These are phyloP conservation scores for Nothophytophthora sp. DNA, from an alignment of 352 stramenopile species.

Conservation along the genomic window DNA sequence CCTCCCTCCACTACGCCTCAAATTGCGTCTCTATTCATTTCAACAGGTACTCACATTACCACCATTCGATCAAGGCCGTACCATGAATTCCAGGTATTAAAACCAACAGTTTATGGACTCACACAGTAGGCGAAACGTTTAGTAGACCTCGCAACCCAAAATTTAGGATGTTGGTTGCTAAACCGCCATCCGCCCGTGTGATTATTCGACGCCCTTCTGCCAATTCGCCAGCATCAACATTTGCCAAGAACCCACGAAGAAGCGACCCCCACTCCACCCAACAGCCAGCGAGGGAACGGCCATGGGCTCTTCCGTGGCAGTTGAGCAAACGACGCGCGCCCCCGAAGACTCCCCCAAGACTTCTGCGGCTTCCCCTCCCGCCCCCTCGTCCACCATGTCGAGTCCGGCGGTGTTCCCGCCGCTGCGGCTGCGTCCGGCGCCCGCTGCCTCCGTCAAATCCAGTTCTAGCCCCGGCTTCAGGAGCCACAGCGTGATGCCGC, in stretches of 20 bases:
- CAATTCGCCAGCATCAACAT: constrained; percentile 36
- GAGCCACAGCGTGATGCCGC: constrained; percentile 13
- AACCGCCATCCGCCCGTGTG: constrained; percentile 18
- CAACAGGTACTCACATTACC: neutral
- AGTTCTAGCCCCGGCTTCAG: too few relatives aligned
- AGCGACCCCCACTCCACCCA: too few relatives aligned
- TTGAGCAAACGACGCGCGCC: constrained; percentile 26
- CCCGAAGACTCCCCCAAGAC: constrained; percentile 14
- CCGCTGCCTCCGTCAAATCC: too few relatives aligned
- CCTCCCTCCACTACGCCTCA: too few relatives aligned
- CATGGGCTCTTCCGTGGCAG: constrained; percentile 23
- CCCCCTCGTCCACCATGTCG: constrained; percentile 7
- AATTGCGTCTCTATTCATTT: too few relatives aligned
- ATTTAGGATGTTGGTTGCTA: too few relatives aligned
- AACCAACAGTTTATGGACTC: too few relatives aligned
- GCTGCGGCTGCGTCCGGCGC: constrained; percentile 20
- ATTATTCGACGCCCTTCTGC: constrained; percentile 35
- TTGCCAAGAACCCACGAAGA: constrained; percentile 23
- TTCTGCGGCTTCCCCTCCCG: constrained; percentile 2
- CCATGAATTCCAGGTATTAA: too few relatives aligned
- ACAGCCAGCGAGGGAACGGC: too few relatives aligned
- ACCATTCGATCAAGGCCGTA: too few relatives aligned
- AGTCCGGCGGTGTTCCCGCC: constrained; percentile 26
- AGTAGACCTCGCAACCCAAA: constrained; percentile 2
- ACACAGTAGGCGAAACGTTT: neutral